These are phyloP conservation scores for Agaricus sinodeliciosus DNA, from an alignment of 768 basidiomycete species.

Conservation along the genomic window DNA sequence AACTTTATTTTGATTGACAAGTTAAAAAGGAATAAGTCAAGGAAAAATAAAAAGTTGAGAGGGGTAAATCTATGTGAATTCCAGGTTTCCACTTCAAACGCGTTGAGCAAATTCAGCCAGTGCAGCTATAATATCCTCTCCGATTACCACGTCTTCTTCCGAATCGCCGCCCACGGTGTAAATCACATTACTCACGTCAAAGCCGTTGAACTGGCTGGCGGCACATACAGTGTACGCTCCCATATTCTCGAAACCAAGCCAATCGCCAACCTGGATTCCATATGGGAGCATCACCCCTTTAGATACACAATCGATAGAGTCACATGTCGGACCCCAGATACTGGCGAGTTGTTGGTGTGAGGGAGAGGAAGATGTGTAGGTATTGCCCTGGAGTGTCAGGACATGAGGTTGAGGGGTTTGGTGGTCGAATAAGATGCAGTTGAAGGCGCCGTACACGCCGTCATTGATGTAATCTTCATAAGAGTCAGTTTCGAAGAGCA, in stretches of 20 bases:
- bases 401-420: slow-evolving; percentile 72
- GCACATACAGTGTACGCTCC: slow-evolving; percentile 99
- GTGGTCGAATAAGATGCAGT: slow-evolving; percentile 97
- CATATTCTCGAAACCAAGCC: slow-evolving; percentile 98
- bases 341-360: slow-evolving; percentile 45
- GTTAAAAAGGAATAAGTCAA: too few species aligned
- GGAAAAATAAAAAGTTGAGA: too few species aligned
- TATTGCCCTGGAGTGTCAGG: slow-evolving; percentile 61
- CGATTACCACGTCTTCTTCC: slow-evolving; percentile 38
- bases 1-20: too few species aligned
- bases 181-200: slow-evolving; percentile 70
- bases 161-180: slow-evolving; percentile 62
- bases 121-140: slow-evolving; percentile 41
- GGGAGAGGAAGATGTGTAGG: slow-evolving; percentile 39
- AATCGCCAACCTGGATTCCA: slow-evolving; percentile 84
- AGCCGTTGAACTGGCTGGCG: slow-evolving; percentile 93
- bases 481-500: slow-evolving; percentile 7
- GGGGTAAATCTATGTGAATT: too few species aligned
- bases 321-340: slow-evolving; percentile 99
- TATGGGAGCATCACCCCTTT: slow-evolving; percentile 54
- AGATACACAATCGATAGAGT: slow-evolving; percentile 92
- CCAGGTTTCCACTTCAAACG: not conserved
- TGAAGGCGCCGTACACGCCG: slow-evolving; percentile 96
- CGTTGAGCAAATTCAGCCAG: slow-evolving; percentile 41
- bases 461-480: slow-evolving; percentile 95